phyloP scores from a whole-genome alignment of 2,329 filamentous ascomycete species.

The Aureobasidium uvarum region DNA sequence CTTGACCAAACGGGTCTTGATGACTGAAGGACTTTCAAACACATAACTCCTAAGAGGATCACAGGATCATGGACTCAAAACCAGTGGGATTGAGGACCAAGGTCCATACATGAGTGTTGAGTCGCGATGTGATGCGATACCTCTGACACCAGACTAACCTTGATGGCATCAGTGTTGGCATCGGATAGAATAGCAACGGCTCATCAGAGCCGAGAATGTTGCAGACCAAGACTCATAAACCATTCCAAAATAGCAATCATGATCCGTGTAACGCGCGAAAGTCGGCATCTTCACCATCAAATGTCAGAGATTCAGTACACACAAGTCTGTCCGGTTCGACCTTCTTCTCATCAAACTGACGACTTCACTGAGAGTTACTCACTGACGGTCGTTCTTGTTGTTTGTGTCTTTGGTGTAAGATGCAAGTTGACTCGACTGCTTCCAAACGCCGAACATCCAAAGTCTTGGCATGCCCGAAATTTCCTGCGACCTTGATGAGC shows the following conservation, averaged over 20 bases:
- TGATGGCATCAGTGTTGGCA: not conserved
- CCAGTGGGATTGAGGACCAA: not conserved
- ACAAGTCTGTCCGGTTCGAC: not conserved
- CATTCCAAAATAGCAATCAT: not conserved
- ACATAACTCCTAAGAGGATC: not conserved
- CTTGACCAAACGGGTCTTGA: not conserved
- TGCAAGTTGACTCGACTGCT: not conserved
- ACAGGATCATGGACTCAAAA: no score
- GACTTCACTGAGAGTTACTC: not conserved
- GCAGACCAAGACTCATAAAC: not conserved
- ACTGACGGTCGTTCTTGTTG: not conserved
- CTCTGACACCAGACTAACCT: not conserved
- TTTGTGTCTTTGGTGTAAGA: not conserved
- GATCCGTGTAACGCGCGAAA: not conserved
- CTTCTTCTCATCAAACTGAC: not conserved
- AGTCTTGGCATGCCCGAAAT: constrained; percentile 18
- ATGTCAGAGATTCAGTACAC: not conserved
- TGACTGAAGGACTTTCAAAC: not conserved
- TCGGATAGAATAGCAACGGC: not conserved
- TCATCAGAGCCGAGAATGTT: not conserved
- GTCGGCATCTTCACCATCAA: not conserved
- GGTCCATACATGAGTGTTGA: not conserved
- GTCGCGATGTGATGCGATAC: not conserved
- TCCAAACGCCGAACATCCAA: not conserved
- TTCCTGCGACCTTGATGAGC: constrained; percentile 21